Conservation (phyloP, 768 basidiomycete genomes). For the Mycena vulgaris region DNA sequence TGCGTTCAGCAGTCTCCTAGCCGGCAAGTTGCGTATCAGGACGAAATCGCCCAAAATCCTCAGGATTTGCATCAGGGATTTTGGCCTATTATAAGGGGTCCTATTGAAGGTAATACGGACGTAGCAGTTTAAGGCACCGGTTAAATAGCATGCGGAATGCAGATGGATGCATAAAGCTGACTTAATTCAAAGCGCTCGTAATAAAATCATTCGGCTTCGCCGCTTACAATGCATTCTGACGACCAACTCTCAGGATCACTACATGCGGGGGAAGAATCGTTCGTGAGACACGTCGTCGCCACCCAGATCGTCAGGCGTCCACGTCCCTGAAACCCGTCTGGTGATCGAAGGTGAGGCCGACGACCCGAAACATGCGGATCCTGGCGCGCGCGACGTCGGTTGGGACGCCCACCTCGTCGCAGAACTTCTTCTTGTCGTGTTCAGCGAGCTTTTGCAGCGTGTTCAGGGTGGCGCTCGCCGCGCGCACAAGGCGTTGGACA, state of each 20-base stretch:
- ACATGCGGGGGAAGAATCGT: neutral
- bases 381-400: constrained; percentile 3
- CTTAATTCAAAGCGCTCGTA: too few species aligned
- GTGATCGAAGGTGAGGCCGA: constrained; percentile 7
- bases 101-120: too few species aligned
- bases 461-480: neutral
- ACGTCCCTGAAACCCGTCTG: constrained; percentile 8
- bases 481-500: constrained; percentile 2
- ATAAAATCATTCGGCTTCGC: too few species aligned
- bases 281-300: neutral
- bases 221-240: neutral
- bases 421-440: neutral
- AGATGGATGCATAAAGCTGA: too few species aligned
- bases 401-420: neutral
- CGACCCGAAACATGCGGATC: constrained; percentile 15
- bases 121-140: too few species aligned
- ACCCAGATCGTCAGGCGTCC: neutral
- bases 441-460: neutral
- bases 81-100: too few species aligned
- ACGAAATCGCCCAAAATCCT: too few species aligned
- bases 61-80: too few species aligned
- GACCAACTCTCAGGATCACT: neutral
- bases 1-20: too few species aligned
- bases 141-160: too few species aligned
- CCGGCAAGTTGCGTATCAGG: too few species aligned